Percentiles rank a stretch among this genome's conserved stretches.
These are phyloP conservation scores for Grigorovia transvaalensis DNA, from an alignment of 805 yeast genomes.

Conservation along the genomic window DNA sequence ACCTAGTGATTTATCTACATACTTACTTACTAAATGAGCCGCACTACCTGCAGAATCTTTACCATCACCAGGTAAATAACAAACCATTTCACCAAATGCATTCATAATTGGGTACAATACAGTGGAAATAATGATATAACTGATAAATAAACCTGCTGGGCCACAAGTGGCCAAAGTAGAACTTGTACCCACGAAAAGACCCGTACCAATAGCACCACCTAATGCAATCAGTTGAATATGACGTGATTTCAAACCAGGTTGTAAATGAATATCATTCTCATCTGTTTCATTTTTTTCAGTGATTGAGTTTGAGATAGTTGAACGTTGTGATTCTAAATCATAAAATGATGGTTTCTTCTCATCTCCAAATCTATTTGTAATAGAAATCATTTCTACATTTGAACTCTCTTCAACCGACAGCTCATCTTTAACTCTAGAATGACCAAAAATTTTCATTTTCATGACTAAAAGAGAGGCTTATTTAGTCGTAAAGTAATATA, in stretches of 20 bases:
- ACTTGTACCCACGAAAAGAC: constrained; percentile 69
- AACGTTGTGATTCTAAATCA: neutral
- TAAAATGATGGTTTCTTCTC: neutral
- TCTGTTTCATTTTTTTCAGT: neutral
- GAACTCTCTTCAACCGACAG: neutral
- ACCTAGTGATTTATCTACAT: constrained; percentile 48
- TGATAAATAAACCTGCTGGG: constrained; percentile 56
- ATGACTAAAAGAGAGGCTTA: neutral
- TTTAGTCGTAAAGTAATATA: neutral
- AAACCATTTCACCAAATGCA: constrained; percentile 57
- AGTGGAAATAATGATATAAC: constrained; percentile 52
- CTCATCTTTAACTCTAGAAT: neutral
- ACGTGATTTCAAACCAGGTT: constrained; percentile 37
- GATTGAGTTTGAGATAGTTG: neutral
- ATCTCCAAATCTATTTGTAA: neutral
- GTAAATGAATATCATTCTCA: constrained; percentile 3
- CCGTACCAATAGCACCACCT: constrained; percentile 80
- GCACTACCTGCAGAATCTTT: constrained; percentile 38
- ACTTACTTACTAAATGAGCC: constrained; percentile 48
- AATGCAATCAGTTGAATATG: constrained; percentile 69
- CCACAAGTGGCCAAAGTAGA: constrained; percentile 54
- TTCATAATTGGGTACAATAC: constrained; percentile 59
- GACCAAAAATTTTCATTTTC: neutral
- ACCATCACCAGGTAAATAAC: constrained; percentile 48
- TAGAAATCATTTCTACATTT: neutral